Percentiles rank a stretch among this genome's conserved stretches.
phyloP scores from a whole-genome alignment of 768 basidiomycete genomes.

The Suillus subluteus region DNA sequence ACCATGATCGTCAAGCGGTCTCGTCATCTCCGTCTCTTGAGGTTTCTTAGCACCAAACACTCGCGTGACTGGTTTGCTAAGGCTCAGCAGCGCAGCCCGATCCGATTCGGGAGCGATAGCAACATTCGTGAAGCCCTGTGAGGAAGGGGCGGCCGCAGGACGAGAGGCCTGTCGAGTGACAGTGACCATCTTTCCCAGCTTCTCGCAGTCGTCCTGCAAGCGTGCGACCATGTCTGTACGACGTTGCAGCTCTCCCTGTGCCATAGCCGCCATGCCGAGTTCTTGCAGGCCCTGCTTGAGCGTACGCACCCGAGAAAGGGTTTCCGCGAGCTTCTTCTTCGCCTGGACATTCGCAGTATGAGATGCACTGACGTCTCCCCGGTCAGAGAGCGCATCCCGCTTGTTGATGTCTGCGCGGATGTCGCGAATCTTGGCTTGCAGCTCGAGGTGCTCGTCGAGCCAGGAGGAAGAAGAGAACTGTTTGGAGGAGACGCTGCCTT shows the following conservation, averaged over 20 bases:
- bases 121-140: constrained; percentile 32
- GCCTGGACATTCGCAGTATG: constrained; percentile 83
- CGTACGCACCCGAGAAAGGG: constrained; percentile 71
- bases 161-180: constrained; percentile 63
- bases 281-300: constrained; percentile 71
- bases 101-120: constrained; percentile 53
- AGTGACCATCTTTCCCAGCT: constrained; percentile 83
- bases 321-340: constrained; percentile 80
- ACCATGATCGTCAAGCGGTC: constrained; percentile 86
- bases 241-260: constrained; percentile 89
- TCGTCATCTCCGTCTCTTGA: constrained; percentile 82
- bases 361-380: constrained; percentile 72
- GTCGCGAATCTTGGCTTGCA: constrained; percentile 77
- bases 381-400: constrained; percentile 81
- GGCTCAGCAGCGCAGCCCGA: constrained; percentile 66
- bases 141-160: constrained; percentile 32
- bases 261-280: constrained; percentile 72
- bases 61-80: constrained; percentile 58
- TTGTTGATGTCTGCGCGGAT: constrained; percentile 87
- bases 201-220: constrained; percentile 90
- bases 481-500: constrained; percentile 33
- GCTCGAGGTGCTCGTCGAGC: constrained; percentile 86
- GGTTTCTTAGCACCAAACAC: constrained; percentile 77
- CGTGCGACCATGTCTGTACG: constrained; percentile 88
- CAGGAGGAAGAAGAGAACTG: constrained; percentile 80